Conservation (phyloP, 2,329 filamentous ascomycete genomes). For the Stagonosporopsis tanaceti region DNA sequence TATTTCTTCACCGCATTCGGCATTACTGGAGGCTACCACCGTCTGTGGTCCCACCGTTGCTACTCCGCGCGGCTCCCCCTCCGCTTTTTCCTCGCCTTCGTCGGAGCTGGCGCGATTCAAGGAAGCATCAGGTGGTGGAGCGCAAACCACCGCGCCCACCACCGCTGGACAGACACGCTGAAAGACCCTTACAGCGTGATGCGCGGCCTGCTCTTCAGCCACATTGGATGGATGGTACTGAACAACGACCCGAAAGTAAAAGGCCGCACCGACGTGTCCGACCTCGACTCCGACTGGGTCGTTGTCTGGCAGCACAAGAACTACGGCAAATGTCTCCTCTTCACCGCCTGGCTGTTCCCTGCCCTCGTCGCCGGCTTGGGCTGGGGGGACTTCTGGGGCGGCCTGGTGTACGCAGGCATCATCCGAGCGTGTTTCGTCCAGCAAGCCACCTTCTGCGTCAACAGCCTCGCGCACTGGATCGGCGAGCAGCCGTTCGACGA, state of each 20-base stretch:
- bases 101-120: constrained; percentile 57
- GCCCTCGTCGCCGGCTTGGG: constrained; percentile 55
- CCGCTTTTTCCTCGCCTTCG: constrained; percentile 56
- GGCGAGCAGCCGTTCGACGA: constrained; percentile 55
- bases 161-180: constrained; percentile 60
- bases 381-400: constrained; percentile 59
- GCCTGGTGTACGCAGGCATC: constrained; percentile 59
- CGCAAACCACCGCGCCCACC: constrained; percentile 58
- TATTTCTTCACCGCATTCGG: constrained; percentile 84
- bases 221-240: constrained; percentile 61
- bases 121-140: constrained; percentile 60
- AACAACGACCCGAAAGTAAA: constrained; percentile 60
- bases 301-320: constrained; percentile 58
- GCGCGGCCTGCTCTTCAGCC: constrained; percentile 57
- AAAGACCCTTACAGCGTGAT: constrained; percentile 60
- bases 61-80: constrained; percentile 55
- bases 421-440: constrained; percentile 59
- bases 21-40: constrained; percentile 65
- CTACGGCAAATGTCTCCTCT: constrained; percentile 53
- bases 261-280: constrained; percentile 59
- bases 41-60: constrained; percentile 70
- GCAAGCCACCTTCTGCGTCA: constrained; percentile 62
- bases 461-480: constrained; percentile 62
- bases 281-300: constrained; percentile 58
- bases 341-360: constrained; percentile 55